phyloP scores from a whole-genome alignment of 768 basidiomycete species.

The Pleurotus salmoneostramineus region DNA sequence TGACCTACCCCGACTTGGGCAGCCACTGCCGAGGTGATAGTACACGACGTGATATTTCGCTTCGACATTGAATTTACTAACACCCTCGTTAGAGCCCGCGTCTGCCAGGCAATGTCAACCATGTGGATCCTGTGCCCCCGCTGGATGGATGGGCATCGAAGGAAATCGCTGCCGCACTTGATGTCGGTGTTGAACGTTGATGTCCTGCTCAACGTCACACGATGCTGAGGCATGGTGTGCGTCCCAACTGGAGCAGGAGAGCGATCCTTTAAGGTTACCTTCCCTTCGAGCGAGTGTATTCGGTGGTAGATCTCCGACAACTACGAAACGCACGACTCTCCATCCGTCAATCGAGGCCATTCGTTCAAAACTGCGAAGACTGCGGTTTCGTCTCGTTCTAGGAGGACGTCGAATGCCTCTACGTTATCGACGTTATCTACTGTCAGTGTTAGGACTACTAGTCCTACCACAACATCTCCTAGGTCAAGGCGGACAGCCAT shows the following conservation, averaged over 20 bases:
- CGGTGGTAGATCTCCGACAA: slow-evolving; percentile 19
- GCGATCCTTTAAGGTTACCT: slow-evolving; percentile 33
- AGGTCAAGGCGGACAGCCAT: slow-evolving; percentile 16
- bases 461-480: slow-evolving; percentile 8
- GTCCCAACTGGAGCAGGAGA: slow-evolving; percentile 34
- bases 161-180: slow-evolving; percentile 82
- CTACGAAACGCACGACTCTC: slow-evolving; percentile 17
- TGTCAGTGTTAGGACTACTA: slow-evolving; percentile 3
- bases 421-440: slow-evolving; percentile 19
- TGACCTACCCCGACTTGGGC: too few relatives aligned
- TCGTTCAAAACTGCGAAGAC: slow-evolving; percentile 44
- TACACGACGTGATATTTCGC: too few relatives aligned
- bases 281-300: slow-evolving; percentile 42
- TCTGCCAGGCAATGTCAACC: too few relatives aligned
- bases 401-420: slow-evolving; percentile 28
- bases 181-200: slow-evolving; percentile 73
- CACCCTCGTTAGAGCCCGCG: too few relatives aligned
- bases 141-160: slow-evolving; percentile 88
- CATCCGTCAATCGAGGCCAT: slow-evolving; percentile 11
- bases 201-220: slow-evolving; percentile 32
- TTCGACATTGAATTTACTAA: too few relatives aligned
- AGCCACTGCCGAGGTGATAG: too few relatives aligned
- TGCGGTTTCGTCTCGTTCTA: slow-evolving; percentile 19
- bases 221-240: slow-evolving; percentile 13
- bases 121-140: too few relatives aligned